phyloP scores from a whole-genome alignment of 2,329 filamentous ascomycete genomes.

The Hysterium pulicare region DNA sequence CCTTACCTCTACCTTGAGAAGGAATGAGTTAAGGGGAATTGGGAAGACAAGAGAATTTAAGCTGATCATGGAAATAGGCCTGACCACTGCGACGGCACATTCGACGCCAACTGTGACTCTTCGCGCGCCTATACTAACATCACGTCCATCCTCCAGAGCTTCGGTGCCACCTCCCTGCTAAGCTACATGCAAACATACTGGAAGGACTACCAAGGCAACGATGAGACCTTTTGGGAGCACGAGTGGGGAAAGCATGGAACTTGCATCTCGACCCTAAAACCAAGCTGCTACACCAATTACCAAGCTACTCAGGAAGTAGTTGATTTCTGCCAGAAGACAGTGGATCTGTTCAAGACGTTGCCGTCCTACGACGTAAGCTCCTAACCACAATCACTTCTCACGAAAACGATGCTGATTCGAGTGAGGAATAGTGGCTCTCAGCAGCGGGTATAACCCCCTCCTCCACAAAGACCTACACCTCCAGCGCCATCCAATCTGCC shows the following conservation, averaged over 20 bases:
- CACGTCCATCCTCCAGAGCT: constrained; percentile 56
- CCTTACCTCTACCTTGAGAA: not conserved
- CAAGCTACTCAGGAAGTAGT: constrained; percentile 60
- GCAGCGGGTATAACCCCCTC: constrained; percentile 60
- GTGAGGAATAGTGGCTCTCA: constrained; percentile 47
- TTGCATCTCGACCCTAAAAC: constrained; percentile 66
- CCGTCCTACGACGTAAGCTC: constrained; percentile 57
- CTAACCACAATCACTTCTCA: not conserved
- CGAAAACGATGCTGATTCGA: not conserved
- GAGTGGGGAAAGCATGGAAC: constrained; percentile 73
- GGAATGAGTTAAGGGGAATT: too few species aligned
- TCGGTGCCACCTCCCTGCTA: constrained; percentile 56
- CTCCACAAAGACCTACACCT: constrained; percentile 56
- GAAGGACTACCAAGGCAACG: constrained; percentile 64
- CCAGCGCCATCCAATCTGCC: constrained; percentile 57
- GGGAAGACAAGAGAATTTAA: too few species aligned
- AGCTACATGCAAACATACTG: constrained; percentile 68
- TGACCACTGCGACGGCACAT: constrained; percentile 64
- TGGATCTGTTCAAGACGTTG: constrained; percentile 63
- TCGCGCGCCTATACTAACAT: constrained; percentile 64
- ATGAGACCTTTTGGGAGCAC: constrained; percentile 66
- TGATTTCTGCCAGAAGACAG: constrained; percentile 66
- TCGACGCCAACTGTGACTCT: constrained; percentile 63
- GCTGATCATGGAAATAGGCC: constrained; percentile 30
- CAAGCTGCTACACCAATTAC: constrained; percentile 60